Evolutionary conservation across 176 grass and related monocot genomes (phyloP), one percentile per base, ranked within the genome.

Genomic region (Aegilops longissima): DNA sequence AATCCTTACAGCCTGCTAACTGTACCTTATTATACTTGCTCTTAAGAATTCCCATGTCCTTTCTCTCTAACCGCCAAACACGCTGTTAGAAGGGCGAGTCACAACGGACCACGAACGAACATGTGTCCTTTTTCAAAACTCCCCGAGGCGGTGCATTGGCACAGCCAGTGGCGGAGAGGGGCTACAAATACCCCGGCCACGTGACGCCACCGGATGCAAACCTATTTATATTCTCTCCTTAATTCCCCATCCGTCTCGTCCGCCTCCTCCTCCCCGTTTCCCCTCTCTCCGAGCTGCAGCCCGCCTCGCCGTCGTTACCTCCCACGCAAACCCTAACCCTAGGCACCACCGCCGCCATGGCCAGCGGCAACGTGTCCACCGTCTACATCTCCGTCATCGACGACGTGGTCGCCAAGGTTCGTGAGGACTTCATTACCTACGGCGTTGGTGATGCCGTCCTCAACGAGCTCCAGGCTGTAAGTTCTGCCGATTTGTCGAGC

Each of bases 181-280:
- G 80, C 67, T 90, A 83, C 85, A 91, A 80, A 87, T 87, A 84
- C 89, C 34, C 59, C 61, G 61, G 59, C 87, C 95, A 92, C 92
- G 95, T 97, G 92, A 82, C 83, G 77, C 86, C 88, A 80, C 83
- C 40, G 95, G 95, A 97, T 90, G 90, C 95, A 92, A 97, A 97
- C 95, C 86, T 97, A 97, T 97, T 97, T 97, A 97, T 94, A 92
- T 92, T 94, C 83, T 97, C 80, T 89, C 65, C 86, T 97, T 92
- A 92, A 97, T 89, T 87, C 81, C 83, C 75, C 80, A n/a, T 62
- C 84, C 80, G 75, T 87, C 72, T 81, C 67, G 81, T 89, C 75
- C 86, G 80, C 80, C 70, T 81, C 66, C 80, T 17, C 65, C 54
- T 74, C 30, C 38, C 39, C 6, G 31, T 59, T n/a, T 18, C 39